phyloP scores from a whole-genome alignment of 441 rosid genomes.

The Capsella rubella region DNA sequence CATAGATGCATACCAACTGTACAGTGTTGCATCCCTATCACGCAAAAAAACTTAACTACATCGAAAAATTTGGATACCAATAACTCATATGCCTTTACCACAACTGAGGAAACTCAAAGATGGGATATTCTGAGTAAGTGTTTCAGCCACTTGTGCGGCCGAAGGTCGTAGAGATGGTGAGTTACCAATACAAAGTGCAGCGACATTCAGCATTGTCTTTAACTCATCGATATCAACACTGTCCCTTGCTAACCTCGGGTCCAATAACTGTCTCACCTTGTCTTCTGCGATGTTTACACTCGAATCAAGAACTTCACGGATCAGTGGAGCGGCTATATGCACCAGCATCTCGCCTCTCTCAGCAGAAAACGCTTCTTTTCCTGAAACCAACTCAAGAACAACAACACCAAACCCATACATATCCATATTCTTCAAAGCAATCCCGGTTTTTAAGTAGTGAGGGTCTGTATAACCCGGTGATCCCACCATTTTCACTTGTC shows the following conservation, averaged over 20 bases:
- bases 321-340: slow-evolving; percentile 47
- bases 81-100: slow-evolving; percentile 33
- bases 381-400: slow-evolving; percentile 73
- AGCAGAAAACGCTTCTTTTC: slow-evolving; percentile 69
- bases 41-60: background rate
- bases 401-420: slow-evolving; percentile 83
- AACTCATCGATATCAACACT: slow-evolving; percentile 64
- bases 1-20: background rate
- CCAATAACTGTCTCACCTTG: slow-evolving; percentile 56
- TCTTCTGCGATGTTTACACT: slow-evolving; percentile 22
- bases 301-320: slow-evolving; percentile 34
- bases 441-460: slow-evolving; percentile 74
- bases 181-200: slow-evolving; percentile 58
- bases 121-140: slow-evolving; percentile 46
- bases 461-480: slow-evolving; percentile 95
- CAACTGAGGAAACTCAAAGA: slow-evolving; percentile 44
- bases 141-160: slow-evolving; percentile 52
- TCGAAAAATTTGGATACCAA: background rate
- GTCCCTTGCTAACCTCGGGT: slow-evolving; percentile 55
- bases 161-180: slow-evolving; percentile 65
- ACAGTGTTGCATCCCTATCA: slow-evolving; percentile 1
- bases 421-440: slow-evolving; percentile 82
- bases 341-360: slow-evolving; percentile 65
- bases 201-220: slow-evolving; percentile 54
- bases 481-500: slow-evolving; percentile 68